These are phyloP conservation scores for Trichothecium roseum DNA, from an alignment of 2,329 filamentous ascomycete genomes.

Conservation along the genomic window DNA sequence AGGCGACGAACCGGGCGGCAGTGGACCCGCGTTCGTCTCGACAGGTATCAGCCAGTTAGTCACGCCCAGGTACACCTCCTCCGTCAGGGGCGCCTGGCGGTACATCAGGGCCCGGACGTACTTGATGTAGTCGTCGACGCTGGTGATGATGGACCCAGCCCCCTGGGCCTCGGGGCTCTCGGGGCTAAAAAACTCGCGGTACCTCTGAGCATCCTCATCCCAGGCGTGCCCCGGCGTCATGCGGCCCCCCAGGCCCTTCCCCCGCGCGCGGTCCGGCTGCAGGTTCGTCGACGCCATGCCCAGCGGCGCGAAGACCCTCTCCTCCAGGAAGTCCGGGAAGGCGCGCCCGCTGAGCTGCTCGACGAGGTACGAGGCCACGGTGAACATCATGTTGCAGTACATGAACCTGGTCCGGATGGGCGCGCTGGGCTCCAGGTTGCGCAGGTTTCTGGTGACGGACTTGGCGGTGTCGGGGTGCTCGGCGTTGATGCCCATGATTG, in stretches of 20 bases:
- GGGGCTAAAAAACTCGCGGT: slow-evolving; percentile 1
- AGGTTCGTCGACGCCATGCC: slow-evolving; percentile 15
- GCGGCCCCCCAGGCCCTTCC: slow-evolving; percentile 10
- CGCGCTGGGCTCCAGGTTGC: slow-evolving; percentile 12
- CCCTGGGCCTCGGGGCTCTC: slow-evolving; percentile 17
- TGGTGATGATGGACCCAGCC: slow-evolving; percentile 17
- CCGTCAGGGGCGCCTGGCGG: slow-evolving; percentile 11
- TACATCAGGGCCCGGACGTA: slow-evolving; percentile 17
- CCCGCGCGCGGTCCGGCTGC: slow-evolving; percentile 8
- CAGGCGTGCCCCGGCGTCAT: slow-evolving; percentile 11
- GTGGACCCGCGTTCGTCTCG: too few species aligned
- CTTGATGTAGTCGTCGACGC: slow-evolving; percentile 16
- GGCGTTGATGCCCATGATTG: slow-evolving; percentile 10
- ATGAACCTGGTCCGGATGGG: slow-evolving; percentile 13
- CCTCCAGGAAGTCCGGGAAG: slow-evolving; percentile 13
- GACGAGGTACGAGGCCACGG: slow-evolving; percentile 13
- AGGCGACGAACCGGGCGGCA: slow-evolving; percentile 8
- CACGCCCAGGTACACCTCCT: slow-evolving; percentile 13
- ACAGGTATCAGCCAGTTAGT: too few species aligned
- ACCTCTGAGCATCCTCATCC: slow-evolving; percentile 5
- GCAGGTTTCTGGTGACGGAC: slow-evolving; percentile 16
- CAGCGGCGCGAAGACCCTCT: slow-evolving; percentile 13
- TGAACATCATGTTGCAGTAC: slow-evolving; percentile 20
- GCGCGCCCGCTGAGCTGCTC: slow-evolving; percentile 8
- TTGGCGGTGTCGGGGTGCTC: slow-evolving; percentile 4